Conservation (phyloP, 192 early-diverging fungal genomes). For the Linnemannia elongata region DNA sequence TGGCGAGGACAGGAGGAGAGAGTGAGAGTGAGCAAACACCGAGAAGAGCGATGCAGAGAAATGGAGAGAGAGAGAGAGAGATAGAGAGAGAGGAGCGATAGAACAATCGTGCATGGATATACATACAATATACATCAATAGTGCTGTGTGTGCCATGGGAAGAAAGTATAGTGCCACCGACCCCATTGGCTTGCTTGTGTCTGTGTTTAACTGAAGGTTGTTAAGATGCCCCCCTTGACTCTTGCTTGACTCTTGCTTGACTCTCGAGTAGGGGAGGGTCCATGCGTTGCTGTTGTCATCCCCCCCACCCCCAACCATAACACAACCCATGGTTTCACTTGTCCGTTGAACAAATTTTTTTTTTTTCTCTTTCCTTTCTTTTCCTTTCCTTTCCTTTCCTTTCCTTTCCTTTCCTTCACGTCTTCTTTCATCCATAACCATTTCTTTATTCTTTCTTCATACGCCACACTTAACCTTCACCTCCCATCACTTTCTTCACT, state of each 20-base stretch:
- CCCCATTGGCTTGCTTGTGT: no score
- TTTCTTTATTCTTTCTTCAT: not conserved
- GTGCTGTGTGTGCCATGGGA: no score
- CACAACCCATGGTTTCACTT: not conserved
- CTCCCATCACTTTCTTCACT: not conserved
- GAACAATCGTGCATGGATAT: no score
- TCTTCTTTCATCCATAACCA: not conserved
- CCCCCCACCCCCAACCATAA: no score
- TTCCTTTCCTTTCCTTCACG: not conserved
- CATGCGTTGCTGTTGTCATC: not conserved
- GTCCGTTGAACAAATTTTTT: not conserved
- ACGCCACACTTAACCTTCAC: no score
- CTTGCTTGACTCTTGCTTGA: no score
- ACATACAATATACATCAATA: no score
- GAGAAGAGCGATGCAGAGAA: not conserved
- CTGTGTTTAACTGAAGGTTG: no score
- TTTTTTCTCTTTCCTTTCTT: not conserved
- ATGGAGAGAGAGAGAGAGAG: not conserved
- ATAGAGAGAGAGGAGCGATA: no score
- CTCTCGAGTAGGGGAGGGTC: not conserved
- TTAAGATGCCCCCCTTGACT: no score
- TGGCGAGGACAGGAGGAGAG: not conserved
- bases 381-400: not conserved
- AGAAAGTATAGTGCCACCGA: no score
- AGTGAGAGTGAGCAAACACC: slow-evolving; percentile 11